These are phyloP conservation scores for Lycium barbarum DNA, from an alignment of 257 asterid species.

Conservation along the genomic window DNA sequence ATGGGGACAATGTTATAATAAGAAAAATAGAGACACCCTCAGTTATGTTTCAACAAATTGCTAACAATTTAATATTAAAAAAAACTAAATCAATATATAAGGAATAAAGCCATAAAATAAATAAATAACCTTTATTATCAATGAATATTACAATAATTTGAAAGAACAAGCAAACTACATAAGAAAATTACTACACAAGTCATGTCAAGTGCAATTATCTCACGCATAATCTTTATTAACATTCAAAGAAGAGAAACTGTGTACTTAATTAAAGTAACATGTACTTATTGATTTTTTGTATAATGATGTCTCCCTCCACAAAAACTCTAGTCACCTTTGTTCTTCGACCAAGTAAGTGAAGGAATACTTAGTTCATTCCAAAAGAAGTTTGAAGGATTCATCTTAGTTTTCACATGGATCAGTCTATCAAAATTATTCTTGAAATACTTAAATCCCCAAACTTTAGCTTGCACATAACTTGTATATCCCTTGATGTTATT, in stretches of 20 bases:
- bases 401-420: slow-evolving; percentile 28
- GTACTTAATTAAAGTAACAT: not conserved
- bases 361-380: slow-evolving; percentile 36
- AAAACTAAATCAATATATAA: not conserved
- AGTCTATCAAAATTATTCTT: slow-evolving; percentile 29
- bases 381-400: slow-evolving; percentile 29
- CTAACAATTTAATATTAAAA: not conserved
- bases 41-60: not conserved
- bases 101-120: not conserved
- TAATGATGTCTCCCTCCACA: not conserved
- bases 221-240: not conserved
- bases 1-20: not conserved
- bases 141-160: not conserved
- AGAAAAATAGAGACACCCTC: not conserved
- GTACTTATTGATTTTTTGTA: not conserved
- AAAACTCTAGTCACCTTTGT: not conserved
- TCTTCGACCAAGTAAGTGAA: slow-evolving; percentile 17
- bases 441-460: slow-evolving; percentile 33
- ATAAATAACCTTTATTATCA: not conserved
- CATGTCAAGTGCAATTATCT: not conserved
- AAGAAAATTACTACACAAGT: not conserved
- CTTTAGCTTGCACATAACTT: not conserved
- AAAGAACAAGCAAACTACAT: not conserved
- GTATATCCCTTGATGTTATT: not conserved
- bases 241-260: not conserved